These are phyloP conservation scores for Lasiosphaeria miniovina DNA, from an alignment of 495 filamentous ascomycete genomes.

Conservation along the genomic window DNA sequence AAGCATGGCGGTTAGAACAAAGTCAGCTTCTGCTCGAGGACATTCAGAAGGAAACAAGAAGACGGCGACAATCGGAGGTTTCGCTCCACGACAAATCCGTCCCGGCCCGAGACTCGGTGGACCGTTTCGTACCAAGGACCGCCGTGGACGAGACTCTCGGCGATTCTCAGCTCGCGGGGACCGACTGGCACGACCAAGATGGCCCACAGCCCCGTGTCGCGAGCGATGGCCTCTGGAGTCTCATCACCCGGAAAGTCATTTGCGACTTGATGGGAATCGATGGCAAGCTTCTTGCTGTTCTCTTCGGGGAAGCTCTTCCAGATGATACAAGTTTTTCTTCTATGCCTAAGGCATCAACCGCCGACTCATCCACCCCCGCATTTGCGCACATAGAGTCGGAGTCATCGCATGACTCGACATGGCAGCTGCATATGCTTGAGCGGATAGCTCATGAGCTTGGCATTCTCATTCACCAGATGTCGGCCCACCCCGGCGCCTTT, in stretches of 20 bases:
- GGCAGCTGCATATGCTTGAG: slow-evolving; percentile 76
- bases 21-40: slow-evolving; percentile 80
- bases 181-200: slow-evolving; percentile 44
- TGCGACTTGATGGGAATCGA: slow-evolving; percentile 89
- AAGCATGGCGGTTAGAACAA: slow-evolving; percentile 89
- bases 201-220: slow-evolving; percentile 31
- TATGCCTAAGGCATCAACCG: slow-evolving; percentile 34
- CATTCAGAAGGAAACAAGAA: slow-evolving; percentile 79
- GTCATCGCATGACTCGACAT: slow-evolving; percentile 49
- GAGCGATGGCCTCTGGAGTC: slow-evolving; percentile 69
- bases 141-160: slow-evolving; percentile 33
- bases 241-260: slow-evolving; percentile 81
- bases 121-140: slow-evolving; percentile 21
- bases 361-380: slow-evolving; percentile 24
- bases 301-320: slow-evolving; percentile 82
- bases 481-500: slow-evolving; percentile 71
- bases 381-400: slow-evolving; percentile 28
- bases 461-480: slow-evolving; percentile 74
- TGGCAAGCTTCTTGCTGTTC: slow-evolving; percentile 73
- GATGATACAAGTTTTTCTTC: slow-evolving; percentile 49
- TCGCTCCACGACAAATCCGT: slow-evolving; percentile 11
- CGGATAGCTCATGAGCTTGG: slow-evolving; percentile 86
- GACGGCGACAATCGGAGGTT: slow-evolving; percentile 47
- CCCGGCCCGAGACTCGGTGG: slow-evolving; percentile 13
- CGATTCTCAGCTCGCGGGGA: slow-evolving; percentile 26